phyloP scores from a whole-genome alignment of 2,329 filamentous ascomycete species.

The Hymenoscyphus scutula region DNA sequence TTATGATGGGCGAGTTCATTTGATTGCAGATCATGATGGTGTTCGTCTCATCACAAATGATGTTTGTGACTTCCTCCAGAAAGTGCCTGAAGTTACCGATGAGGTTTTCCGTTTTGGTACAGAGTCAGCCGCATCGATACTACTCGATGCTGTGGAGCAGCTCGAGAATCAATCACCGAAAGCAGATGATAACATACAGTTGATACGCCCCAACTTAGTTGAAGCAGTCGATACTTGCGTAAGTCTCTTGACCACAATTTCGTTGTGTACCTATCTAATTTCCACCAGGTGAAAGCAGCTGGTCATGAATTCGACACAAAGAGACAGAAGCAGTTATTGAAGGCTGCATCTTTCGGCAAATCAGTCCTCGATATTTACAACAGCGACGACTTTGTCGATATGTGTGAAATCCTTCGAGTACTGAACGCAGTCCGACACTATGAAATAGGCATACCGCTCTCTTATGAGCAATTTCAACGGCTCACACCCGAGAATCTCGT shows the following conservation, averaged over 20 bases:
- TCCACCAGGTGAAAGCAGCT: constrained; percentile 67
- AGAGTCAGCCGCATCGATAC: constrained; percentile 84
- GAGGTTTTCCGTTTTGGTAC: constrained; percentile 88
- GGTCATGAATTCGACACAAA: constrained; percentile 86
- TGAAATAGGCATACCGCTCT: constrained; percentile 83
- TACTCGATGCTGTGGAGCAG: constrained; percentile 88
- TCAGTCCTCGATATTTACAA: constrained; percentile 96
- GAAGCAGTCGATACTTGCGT: constrained; percentile 90
- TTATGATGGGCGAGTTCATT: constrained; percentile 87
- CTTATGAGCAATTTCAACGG: constrained; percentile 90
- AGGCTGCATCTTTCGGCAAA: constrained; percentile 95
- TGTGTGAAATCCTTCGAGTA: constrained; percentile 90
- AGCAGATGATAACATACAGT: constrained; percentile 94
- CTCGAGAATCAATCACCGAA: constrained; percentile 93
- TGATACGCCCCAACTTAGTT: constrained; percentile 82
- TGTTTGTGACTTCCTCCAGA: constrained; percentile 96
- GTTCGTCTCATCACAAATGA: constrained; percentile 87
- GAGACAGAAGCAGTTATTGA: constrained; percentile 95
- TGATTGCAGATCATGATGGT: constrained; percentile 81
- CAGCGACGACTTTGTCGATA: constrained; percentile 97
- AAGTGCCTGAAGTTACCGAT: constrained; percentile 80
- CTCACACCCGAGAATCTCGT: constrained; percentile 89
- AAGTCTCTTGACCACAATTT: constrained; percentile 11
- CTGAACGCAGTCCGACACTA: constrained; percentile 91
- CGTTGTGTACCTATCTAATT: constrained; percentile 19